These are phyloP conservation scores for Solanum medicagineum DNA, from an alignment of 257 asterid species.

Conservation along the genomic window DNA sequence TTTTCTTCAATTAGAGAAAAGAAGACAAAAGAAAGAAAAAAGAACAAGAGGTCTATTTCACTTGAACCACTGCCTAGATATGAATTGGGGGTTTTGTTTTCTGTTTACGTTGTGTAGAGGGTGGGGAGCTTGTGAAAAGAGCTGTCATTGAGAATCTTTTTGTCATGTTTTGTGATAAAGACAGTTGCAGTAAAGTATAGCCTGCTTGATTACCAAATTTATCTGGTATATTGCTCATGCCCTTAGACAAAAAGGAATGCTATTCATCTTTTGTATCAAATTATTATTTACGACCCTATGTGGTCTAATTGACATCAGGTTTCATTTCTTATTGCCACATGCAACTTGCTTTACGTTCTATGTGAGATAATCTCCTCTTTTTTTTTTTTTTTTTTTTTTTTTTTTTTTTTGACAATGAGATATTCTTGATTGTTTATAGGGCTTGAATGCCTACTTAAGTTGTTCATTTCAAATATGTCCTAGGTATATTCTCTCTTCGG, in stretches of 20 bases:
- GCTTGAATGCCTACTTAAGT: neutral
- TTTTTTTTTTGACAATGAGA: neutral
- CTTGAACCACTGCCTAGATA: neutral
- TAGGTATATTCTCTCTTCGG: constrained; percentile 70
- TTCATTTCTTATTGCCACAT: neutral
- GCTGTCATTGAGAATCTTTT: neutral
- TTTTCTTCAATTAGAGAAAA: neutral
- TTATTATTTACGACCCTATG: neutral
- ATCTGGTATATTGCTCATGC: neutral
- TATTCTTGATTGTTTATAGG: neutral
- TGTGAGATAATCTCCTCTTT: neutral
- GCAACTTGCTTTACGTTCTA: neutral
- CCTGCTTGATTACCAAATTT: neutral
- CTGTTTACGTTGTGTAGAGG: neutral
- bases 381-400: neutral
- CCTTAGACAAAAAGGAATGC: neutral
- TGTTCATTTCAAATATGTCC: neutral
- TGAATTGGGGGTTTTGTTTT: neutral
- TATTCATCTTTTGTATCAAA: neutral
- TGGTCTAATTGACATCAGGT: neutral
- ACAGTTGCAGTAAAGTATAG: neutral
- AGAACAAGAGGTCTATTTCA: neutral
- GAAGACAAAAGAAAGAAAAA: neutral
- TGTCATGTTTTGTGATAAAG: neutral
- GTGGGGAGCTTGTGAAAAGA: neutral